phyloP scores from a whole-genome alignment of 495 filamentous ascomycete genomes.

The Glarea lozoyensis region DNA sequence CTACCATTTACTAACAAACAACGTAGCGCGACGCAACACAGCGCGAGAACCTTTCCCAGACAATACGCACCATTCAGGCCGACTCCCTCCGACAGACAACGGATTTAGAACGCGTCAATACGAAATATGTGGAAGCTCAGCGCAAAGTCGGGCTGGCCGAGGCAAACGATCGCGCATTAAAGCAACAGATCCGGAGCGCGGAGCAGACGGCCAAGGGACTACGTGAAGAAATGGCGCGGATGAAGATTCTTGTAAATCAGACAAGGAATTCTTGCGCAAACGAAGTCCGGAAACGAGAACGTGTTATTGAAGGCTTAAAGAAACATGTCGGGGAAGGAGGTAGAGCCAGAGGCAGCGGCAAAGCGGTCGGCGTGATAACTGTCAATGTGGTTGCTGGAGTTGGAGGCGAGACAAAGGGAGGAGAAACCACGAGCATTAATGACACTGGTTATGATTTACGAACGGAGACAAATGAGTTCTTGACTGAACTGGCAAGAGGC shows the following conservation, averaged over 20 bases:
- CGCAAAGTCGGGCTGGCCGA: constrained; percentile 68
- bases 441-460: constrained; percentile 63
- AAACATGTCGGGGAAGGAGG: constrained; percentile 53
- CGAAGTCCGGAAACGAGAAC: constrained; percentile 84
- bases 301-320: constrained; percentile 82
- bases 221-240: constrained; percentile 69
- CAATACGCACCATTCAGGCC: constrained; percentile 64
- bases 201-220: constrained; percentile 61
- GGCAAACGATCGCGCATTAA: constrained; percentile 60
- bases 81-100: constrained; percentile 62
- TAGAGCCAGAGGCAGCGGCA: constrained; percentile 35
- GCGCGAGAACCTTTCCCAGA: constrained; percentile 69
- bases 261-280: constrained; percentile 82
- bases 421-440: constrained; percentile 37
- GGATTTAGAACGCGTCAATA: constrained; percentile 48
- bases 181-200: constrained; percentile 56
- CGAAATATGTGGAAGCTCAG: constrained; percentile 61
- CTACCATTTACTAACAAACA: not conserved
- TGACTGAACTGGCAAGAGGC: constrained; percentile 79
- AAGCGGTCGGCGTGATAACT: constrained; percentile 39
- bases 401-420: constrained; percentile 19
- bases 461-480: constrained; percentile 84
- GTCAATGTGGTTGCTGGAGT: constrained; percentile 45
- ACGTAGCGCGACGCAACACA: constrained; percentile 78
- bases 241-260: constrained; percentile 70